Evolutionary conservation across 2,329 filamentous ascomycete genomes (phyloP).

Genomic region (Tolypocladium paradoxum): DNA sequence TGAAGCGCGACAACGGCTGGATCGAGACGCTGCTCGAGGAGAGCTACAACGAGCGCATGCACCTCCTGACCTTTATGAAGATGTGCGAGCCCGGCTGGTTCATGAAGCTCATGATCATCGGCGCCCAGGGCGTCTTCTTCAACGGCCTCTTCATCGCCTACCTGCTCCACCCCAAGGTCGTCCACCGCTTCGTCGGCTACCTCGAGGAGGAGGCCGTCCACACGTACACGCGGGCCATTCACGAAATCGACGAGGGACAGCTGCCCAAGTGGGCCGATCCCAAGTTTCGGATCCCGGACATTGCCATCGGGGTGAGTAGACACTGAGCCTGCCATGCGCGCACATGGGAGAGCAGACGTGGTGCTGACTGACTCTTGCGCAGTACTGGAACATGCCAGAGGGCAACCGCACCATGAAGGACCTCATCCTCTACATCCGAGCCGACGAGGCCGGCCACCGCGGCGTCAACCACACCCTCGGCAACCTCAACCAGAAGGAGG

Average conservation of each 20-base stretch:
- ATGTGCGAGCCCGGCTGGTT: slow-evolving; percentile 66
- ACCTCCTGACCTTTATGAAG: slow-evolving; percentile 85
- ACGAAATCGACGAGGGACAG: slow-evolving; percentile 75
- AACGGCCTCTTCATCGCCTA: slow-evolving; percentile 87
- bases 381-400: slow-evolving; percentile 92
- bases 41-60: slow-evolving; percentile 90
- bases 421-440: slow-evolving; percentile 76
- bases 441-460: slow-evolving; percentile 80
- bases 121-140: slow-evolving; percentile 92
- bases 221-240: slow-evolving; percentile 84
- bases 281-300: slow-evolving; percentile 69
- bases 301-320: slow-evolving; percentile 53
- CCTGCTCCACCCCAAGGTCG: slow-evolving; percentile 74
- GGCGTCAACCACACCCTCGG: slow-evolving; percentile 94
- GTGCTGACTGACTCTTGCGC: neutral
- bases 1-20: slow-evolving; percentile 93
- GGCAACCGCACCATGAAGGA: slow-evolving; percentile 74
- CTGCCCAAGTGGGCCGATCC: slow-evolving; percentile 68
- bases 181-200: slow-evolving; percentile 93
- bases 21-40: slow-evolving; percentile 89
- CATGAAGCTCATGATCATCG: slow-evolving; percentile 86
- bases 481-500: slow-evolving; percentile 73
- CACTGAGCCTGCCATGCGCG: neutral
- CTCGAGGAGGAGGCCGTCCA: slow-evolving; percentile 95
- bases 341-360: neutral